Conservation (phyloP, 1,139 yeast species). For the Entelexis paramagnoliae region DNA sequence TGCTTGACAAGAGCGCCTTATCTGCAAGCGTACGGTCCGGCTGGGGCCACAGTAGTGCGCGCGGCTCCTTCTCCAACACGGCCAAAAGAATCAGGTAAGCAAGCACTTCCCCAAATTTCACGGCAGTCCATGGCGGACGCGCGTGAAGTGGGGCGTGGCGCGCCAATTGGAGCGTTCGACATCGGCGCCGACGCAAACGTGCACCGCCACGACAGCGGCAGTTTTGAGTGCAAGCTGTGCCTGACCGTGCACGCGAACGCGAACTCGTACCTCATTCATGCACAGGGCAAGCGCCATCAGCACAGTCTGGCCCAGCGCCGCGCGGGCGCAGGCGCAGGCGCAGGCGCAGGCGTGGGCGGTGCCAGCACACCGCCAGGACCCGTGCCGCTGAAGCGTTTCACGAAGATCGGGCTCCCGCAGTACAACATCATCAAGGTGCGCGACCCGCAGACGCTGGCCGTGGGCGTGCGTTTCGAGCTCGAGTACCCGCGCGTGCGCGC, state of each 20-base stretch:
- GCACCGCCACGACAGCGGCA: constrained; percentile 58
- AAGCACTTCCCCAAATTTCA: too few relatives aligned
- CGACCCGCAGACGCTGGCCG: constrained; percentile 45
- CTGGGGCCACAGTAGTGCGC: too few relatives aligned
- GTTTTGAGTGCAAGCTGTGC: constrained; percentile 66
- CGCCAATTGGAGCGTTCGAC: constrained; percentile 30
- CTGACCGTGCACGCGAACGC: constrained; percentile 64
- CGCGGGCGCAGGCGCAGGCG: constrained; percentile 13
- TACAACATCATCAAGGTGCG: constrained; percentile 57
- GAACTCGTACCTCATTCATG: constrained; percentile 67
- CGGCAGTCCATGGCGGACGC: too few relatives aligned
- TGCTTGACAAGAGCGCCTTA: too few relatives aligned
- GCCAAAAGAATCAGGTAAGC: too few relatives aligned
- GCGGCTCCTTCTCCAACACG: too few relatives aligned
- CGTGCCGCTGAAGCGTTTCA: neutral
- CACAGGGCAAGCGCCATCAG: constrained; percentile 71
- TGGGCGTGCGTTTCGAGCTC: constrained; percentile 54
- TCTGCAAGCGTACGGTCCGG: too few relatives aligned
- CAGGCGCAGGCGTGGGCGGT: too few relatives aligned
- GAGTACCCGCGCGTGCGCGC: constrained; percentile 44
- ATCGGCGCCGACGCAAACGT: constrained; percentile 36
- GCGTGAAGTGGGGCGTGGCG: too few relatives aligned
- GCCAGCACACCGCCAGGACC: neutral
- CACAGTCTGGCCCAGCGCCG: constrained; percentile 37
- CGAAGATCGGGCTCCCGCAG: constrained; percentile 56